Base-by-base conservation (phyloP, 495 filamentous ascomycete species). In the Aspergillus egyptiacus region DNA sequence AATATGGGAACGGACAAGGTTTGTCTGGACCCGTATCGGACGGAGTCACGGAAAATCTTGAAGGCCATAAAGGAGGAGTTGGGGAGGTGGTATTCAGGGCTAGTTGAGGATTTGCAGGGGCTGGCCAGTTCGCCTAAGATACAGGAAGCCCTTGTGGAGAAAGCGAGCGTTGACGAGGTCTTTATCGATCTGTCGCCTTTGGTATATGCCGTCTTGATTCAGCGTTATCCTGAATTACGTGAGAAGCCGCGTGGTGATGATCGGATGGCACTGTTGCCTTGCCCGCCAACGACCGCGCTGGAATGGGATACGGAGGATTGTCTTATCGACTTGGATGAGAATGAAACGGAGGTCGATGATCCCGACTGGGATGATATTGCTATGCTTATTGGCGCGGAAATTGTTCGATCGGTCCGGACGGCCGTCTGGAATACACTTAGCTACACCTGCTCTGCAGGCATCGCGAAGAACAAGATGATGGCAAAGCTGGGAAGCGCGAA, bases 361-460 rank as follows among this genome's bases (percentile, higher is more conserved):
- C 88, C 87, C 4, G 90, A 95, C 66, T 98, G 94, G 94, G 93
- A 98, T 69, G 91, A 97, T 70, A 76, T 97, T 58, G 86, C 81
- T 13, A 87, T 95, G 60, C 69, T 86, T 18, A 77, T 96, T 49
- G 91, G 86, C 0, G 86, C 89, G 7, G 89, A 96, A 61, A 91
- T 97, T 56, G 83, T 95, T 28, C 78, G 86, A n/a, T 71, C 78
- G 35, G 74, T 96, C 20, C 77, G 93, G 19, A 69, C 67, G 8
- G 71, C 76, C 22, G 78, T 97, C 25, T 78, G 76, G 59, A 75
- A 82, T 33, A 65, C 75, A 37, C 65, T 96, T 20, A 79, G 81
- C 37, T 97, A 97, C 62, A 96, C 91, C 13, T 96, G 89, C 66
- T 91, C 89, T 19, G 93, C 78, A 1, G 93, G 93, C 6, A 72